Evolutionary conservation across 106 monocot species (phyloP).

Genomic region (Dendrobium officinale): DNA sequence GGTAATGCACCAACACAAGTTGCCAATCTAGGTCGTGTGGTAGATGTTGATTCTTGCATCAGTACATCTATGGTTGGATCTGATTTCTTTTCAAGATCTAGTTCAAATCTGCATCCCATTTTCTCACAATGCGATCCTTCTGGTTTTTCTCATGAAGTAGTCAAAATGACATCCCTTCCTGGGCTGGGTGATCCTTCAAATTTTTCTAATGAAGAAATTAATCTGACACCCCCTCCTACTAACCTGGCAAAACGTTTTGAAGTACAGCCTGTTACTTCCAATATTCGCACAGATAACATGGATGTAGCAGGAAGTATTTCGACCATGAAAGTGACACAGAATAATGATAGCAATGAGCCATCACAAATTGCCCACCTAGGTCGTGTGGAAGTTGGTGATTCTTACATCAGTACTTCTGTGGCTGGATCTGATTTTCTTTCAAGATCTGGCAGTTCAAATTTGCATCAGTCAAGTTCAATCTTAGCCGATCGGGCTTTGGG

Average conservation of each 20-base stretch:
- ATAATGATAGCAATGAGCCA: constrained; percentile 9
- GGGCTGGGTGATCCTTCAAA: neutral
- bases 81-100: constrained; percentile 24
- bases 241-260: neutral
- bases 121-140: neutral
- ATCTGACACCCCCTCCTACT: neutral
- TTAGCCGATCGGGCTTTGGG: constrained; percentile 6
- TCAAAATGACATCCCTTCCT: neutral
- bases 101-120: neutral
- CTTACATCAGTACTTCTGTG: constrained; percentile 1
- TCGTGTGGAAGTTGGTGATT: constrained; percentile 3
- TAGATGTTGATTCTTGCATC: constrained; percentile 5
- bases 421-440: constrained; percentile 21
- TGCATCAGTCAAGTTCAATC: constrained; percentile 10
- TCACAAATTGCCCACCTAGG: constrained; percentile 7
- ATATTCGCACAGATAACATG: neutral
- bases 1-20: constrained; percentile 8
- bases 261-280: constrained; percentile 10
- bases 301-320: neutral
- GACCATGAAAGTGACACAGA: neutral
- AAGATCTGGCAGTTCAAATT: constrained; percentile 11
- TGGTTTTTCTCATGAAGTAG: neutral
- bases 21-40: constrained; percentile 9
- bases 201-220: neutral
- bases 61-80: constrained; percentile 7